Evolutionary conservation across 2,329 filamentous ascomycete species (phyloP).

Genomic region (Ophiosphaerella herpotricha): DNA sequence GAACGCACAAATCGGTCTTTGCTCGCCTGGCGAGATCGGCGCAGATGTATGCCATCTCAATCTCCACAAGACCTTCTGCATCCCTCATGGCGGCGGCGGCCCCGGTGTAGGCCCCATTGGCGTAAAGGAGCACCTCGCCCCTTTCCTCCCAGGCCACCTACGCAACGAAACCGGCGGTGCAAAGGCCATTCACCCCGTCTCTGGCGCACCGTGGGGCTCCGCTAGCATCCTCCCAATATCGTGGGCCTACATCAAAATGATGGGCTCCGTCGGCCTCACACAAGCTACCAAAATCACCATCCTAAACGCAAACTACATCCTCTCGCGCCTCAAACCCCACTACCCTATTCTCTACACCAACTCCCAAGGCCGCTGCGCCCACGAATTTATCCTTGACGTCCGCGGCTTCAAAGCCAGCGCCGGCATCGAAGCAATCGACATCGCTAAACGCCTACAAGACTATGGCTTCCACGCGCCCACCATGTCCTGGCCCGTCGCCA

Average conservation of each 20-base stretch:
- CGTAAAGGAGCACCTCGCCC: constrained; percentile 78
- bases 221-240: constrained; percentile 92
- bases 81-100: constrained; percentile 92
- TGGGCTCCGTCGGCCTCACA: constrained; percentile 81
- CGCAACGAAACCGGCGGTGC: constrained; percentile 61
- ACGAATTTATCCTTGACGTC: constrained; percentile 95
- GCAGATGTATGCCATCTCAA: constrained; percentile 97
- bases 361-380: constrained; percentile 81
- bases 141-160: constrained; percentile 76
- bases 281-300: constrained; percentile 90
- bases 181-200: constrained; percentile 71
- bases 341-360: constrained; percentile 96
- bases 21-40: constrained; percentile 91
- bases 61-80: constrained; percentile 98
- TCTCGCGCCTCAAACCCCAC: constrained; percentile 81
- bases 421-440: constrained; percentile 88
- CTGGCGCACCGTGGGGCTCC: constrained; percentile 82
- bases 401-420: constrained; percentile 82
- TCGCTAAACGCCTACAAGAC: constrained; percentile 95
- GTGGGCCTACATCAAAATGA: constrained; percentile 94
- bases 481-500: constrained; percentile 94
- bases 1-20: constrained; percentile 96
- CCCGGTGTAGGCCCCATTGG: constrained; percentile 94
- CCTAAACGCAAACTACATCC: constrained; percentile 97
- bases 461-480: constrained; percentile 97